phyloP scores from a whole-genome alignment of 495 filamentous ascomycete species.

The Bacidia rubella region DNA sequence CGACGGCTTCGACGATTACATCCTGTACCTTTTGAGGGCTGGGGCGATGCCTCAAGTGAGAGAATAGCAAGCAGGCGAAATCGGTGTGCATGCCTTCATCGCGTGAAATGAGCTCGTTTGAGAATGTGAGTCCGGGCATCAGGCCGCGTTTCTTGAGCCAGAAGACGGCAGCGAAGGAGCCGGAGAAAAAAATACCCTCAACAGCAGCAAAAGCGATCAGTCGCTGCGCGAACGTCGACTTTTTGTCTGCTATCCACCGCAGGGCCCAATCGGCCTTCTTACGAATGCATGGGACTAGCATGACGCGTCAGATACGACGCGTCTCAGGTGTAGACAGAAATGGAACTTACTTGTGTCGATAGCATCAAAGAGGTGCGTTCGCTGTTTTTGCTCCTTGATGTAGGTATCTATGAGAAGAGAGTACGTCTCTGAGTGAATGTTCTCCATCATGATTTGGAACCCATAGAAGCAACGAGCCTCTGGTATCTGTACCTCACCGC shows the following conservation, averaged over 20 bases:
- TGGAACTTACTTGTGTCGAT: slow-evolving; percentile 76
- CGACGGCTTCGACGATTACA: slow-evolving; percentile 87
- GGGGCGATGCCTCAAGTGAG: slow-evolving; percentile 84
- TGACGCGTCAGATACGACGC: slow-evolving; percentile 20
- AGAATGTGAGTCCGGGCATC: slow-evolving; percentile 97
- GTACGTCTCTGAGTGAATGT: slow-evolving; percentile 99
- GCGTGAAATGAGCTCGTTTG: slow-evolving; percentile 98
- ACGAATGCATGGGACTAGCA: slow-evolving; percentile 77
- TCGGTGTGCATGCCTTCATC: slow-evolving; percentile 99
- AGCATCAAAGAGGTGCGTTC: slow-evolving; percentile 90
- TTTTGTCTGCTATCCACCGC: slow-evolving; percentile 80
- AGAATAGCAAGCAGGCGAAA: slow-evolving; percentile 94
- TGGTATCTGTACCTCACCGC: slow-evolving; percentile 89
- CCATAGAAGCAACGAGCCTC: slow-evolving; percentile 99
- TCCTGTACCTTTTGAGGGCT: slow-evolving; percentile 63
- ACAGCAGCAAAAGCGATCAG: slow-evolving; percentile 95
- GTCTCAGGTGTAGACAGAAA: neutral
- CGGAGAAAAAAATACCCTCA: slow-evolving; percentile 99
- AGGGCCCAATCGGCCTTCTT: slow-evolving; percentile 99
- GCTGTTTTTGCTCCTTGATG: slow-evolving; percentile 96
- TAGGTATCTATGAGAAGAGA: slow-evolving; percentile 98
- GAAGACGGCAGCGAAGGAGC: slow-evolving; percentile 98
- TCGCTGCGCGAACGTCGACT: slow-evolving; percentile 88
- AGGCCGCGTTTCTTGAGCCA: slow-evolving; percentile 99
- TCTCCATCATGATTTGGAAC: slow-evolving; percentile 99